phyloP scores from a whole-genome alignment of 2,329 filamentous ascomycete genomes.

The Fusarium goolgardi region DNA sequence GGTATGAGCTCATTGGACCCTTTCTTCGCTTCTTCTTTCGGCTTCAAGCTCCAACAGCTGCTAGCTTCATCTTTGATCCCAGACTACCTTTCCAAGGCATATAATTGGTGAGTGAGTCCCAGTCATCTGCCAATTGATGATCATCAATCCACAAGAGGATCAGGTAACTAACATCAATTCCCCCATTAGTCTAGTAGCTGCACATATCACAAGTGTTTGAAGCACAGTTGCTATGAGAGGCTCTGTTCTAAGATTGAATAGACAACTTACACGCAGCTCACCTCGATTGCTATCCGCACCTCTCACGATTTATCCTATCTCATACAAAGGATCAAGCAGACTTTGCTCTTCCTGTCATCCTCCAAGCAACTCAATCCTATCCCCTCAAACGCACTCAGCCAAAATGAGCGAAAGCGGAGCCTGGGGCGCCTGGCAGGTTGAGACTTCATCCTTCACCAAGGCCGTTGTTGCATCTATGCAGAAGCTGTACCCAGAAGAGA shows the following conservation, averaged over 20 bases:
- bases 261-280: conserved; percentile 17
- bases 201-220: background rate
- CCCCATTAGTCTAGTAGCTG: background rate
- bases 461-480: conserved; percentile 83
- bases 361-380: background rate
- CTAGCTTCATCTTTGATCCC: conserved; percentile 13
- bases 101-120: conserved; percentile 8
- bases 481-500: conserved; percentile 86
- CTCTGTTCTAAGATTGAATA: conserved; percentile 19
- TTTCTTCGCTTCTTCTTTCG: conserved; percentile 13
- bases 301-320: background rate
- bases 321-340: conserved; percentile 1
- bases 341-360: conserved; percentile 39
- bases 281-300: background rate
- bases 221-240: conserved; percentile 33
- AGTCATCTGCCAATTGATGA: background rate
- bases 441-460: conserved; percentile 59
- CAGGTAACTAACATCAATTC: background rate
- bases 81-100: conserved; percentile 1
- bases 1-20: conserved; percentile 52
- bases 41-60: conserved; percentile 21
- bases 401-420: conserved; percentile 49
- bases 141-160: background rate
- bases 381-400: background rate
- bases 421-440: conserved; percentile 56